Conservation (phyloP, 768 basidiomycete species). For the Trametes maxima region DNA sequence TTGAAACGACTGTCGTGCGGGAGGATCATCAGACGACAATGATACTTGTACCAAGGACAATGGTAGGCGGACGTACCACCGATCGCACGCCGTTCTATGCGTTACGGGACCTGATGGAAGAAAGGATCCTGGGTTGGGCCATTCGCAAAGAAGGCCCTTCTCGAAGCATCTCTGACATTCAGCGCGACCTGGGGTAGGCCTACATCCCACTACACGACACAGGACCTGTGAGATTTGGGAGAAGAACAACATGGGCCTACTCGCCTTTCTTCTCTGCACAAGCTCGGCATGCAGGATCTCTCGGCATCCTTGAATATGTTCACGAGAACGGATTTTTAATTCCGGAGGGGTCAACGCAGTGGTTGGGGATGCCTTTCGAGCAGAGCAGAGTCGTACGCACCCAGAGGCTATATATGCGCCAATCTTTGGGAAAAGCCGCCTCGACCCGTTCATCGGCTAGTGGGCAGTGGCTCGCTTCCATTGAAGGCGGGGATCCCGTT, state of each 20-base stretch:
- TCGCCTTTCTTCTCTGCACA: conserved; percentile 1
- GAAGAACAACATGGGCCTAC: neutral
- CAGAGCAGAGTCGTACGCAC: too few relatives aligned
- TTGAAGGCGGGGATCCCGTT: too few relatives aligned
- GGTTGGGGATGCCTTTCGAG: neutral
- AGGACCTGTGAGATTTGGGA: neutral
- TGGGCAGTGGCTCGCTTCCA: too few relatives aligned
- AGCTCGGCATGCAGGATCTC: neutral
- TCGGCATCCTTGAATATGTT: neutral
- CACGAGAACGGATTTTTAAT: neutral
- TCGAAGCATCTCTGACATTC: neutral
- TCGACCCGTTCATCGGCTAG: too few relatives aligned
- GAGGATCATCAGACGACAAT: neutral
- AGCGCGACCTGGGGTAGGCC: neutral
- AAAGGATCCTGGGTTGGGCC: neutral
- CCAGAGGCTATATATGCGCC: too few relatives aligned
- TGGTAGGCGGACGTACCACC: neutral
- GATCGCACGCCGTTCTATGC: neutral
- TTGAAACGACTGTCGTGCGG: neutral
- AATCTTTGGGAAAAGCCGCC: too few relatives aligned
- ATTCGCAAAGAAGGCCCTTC: neutral
- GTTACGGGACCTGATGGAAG: neutral
- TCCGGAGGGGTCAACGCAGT: neutral
- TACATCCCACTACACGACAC: neutral
- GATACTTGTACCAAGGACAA: neutral